Evolutionary conservation across 495 filamentous ascomycete species (phyloP), one percentile per base, ranked within the genome.

Genomic region (Aspergillus saccharolyticus): DNA sequence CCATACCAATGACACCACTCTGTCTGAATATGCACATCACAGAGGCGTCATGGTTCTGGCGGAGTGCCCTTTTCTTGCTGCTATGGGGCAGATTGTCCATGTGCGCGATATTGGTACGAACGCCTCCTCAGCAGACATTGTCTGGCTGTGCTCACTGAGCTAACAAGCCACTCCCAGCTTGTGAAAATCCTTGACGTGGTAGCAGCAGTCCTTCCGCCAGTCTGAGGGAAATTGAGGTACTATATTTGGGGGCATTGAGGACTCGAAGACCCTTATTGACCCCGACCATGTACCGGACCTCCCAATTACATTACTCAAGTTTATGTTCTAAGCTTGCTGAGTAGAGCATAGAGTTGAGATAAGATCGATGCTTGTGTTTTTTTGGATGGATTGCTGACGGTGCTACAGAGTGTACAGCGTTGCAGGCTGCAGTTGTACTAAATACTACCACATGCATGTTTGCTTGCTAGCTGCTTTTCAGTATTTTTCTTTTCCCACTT

Each of bases 171-270:
- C 47, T 18, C 24, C 21, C 22, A 9, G 47, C 47, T 30, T 30
- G 47, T 50, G 28, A 2, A 2, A 39, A 39, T 12, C 12, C 14
- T 12, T 50, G 47, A 18, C 17, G 24, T 50, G 47, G 33, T 39
- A 39, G 10, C 33, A 12, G 33, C 33, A 50, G 47, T n/a, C 28
- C n/a, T 50, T 30, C 17, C 16, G 15, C 47, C 47, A n/a, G 16
- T 24, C 47, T 50, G 20, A 28, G 47, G 47, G 47, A 50, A 50
- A 50, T 50, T 50, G 22, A 50, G 16, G 24, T 50, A 39, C 47
- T 50, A 50, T 50, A 50, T 50, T 50, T 50, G 47, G 47, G n/a
- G 16, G 20, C 10, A 4, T 16, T 3, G 4, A 17, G 47, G 30
- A 8, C n/a, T n/a, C n/a, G 46, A 28, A 17, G 47, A 50, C 47